Conservation (phyloP, 2,329 filamentous ascomycete genomes). For the Aspergillus sp. region DNA sequence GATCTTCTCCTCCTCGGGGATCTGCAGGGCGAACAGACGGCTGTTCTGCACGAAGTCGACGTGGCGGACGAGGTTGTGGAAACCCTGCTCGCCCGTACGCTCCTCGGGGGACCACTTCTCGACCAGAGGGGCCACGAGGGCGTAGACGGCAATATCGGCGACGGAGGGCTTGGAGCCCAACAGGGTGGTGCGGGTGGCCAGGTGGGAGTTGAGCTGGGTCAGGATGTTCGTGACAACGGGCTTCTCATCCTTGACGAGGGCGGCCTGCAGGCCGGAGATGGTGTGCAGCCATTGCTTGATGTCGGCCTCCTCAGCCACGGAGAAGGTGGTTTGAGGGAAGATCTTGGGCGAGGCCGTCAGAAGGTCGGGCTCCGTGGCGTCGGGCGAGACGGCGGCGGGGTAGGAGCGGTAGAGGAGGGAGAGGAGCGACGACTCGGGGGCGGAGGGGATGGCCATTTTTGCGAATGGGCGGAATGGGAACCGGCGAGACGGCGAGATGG, state of each 20-base stretch:
- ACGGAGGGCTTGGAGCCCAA: conserved; percentile 86
- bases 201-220: conserved; percentile 78
- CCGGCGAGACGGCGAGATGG: conserved; percentile 12
- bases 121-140: conserved; percentile 72
- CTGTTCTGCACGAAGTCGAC: conserved; percentile 95
- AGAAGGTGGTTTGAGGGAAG: conserved; percentile 69
- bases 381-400: conserved; percentile 38
- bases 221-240: conserved; percentile 64
- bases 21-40: conserved; percentile 64
- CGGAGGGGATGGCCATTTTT: conserved; percentile 29
- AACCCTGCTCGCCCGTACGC: conserved; percentile 83
- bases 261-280: conserved; percentile 65
- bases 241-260: conserved; percentile 51
- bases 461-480: conserved; percentile 21
- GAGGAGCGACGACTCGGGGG: conserved; percentile 44
- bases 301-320: conserved; percentile 76
- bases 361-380: conserved; percentile 44
- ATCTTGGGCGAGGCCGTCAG: conserved; percentile 58
- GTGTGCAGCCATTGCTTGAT: conserved; percentile 86
- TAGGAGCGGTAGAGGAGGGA: conserved; percentile 47
- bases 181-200: conserved; percentile 83
- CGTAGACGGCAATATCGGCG: conserved; percentile 82
- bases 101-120: conserved; percentile 79
- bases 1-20: conserved; percentile 73
- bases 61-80: conserved; percentile 86